These are phyloP conservation scores for Pleurotus djamor DNA, from an alignment of 768 basidiomycete genomes.

Conservation along the genomic window DNA sequence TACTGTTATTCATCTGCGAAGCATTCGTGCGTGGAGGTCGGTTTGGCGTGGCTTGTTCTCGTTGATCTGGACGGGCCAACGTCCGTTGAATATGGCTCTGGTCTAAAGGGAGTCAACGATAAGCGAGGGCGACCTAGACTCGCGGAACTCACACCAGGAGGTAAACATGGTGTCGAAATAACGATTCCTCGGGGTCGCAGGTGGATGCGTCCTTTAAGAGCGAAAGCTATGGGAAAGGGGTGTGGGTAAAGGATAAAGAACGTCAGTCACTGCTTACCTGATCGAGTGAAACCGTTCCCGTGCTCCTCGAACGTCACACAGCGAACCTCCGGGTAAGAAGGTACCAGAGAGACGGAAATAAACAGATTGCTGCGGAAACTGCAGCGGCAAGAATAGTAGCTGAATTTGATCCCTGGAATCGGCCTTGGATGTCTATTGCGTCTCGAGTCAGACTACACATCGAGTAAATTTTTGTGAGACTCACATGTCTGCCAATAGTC, in stretches of 20 bases:
- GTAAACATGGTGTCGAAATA: constrained; percentile 1
- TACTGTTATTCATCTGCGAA: background rate
- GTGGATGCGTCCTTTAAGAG: background rate
- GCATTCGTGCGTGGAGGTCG: background rate
- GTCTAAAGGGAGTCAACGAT: background rate
- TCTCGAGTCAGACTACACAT: too few relatives aligned
- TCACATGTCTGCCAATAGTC: too few relatives aligned
- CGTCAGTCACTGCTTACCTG: background rate
- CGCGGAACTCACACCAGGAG: constrained; percentile 1
- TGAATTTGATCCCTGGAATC: background rate
- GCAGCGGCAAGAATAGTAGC: background rate
- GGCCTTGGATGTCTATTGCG: too few relatives aligned
- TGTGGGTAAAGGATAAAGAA: constrained; percentile 1
- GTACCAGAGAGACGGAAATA: background rate
- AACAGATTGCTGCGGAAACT: background rate
- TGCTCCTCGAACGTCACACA: background rate
- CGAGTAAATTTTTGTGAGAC: too few relatives aligned
- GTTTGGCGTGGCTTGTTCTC: background rate
- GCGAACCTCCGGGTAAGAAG: background rate
- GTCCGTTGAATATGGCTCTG: constrained; percentile 2
- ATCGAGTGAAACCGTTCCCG: background rate
- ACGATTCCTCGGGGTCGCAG: background rate
- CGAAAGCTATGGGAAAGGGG: background rate
- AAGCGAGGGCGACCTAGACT: background rate
- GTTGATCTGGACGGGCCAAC: background rate